These are phyloP conservation scores for Scedosporium dehoogii DNA, from an alignment of 2,329 filamentous ascomycete species.

Conservation along the genomic window DNA sequence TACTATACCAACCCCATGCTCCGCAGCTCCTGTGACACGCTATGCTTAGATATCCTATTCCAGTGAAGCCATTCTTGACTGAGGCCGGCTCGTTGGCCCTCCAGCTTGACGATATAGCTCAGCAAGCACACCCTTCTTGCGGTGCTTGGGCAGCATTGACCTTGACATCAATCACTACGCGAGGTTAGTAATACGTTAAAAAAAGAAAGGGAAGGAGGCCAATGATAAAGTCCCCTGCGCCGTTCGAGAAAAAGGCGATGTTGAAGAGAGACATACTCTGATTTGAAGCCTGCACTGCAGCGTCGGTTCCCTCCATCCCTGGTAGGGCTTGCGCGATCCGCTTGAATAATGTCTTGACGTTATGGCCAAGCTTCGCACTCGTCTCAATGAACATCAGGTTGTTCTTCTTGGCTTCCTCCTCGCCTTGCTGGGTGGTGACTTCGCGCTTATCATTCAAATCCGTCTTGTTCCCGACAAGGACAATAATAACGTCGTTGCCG, in stretches of 20 bases:
- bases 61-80: neutral
- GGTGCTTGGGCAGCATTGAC: conserved; percentile 60
- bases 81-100: neutral
- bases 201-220: neutral
- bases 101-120: neutral
- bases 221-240: neutral
- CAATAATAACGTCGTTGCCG: conserved; percentile 97
- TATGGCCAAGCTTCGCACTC: conserved; percentile 93
- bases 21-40: conserved; percentile 6
- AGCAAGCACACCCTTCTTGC: conserved; percentile 68
- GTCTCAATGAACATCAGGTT: conserved; percentile 99
- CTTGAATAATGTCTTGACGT: conserved; percentile 95
- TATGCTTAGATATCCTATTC: conserved; percentile 9
- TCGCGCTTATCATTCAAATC: conserved; percentile 97
- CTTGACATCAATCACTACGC: conserved; percentile 82
- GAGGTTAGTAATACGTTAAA: conserved; percentile 15
- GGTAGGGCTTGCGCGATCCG: conserved; percentile 96
- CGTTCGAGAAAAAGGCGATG: neutral
- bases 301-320: conserved; percentile 89
- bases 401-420: conserved; percentile 97
- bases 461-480: conserved; percentile 97
- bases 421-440: conserved; percentile 90
- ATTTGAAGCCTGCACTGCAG: conserved; percentile 58
- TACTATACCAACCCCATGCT: conserved; percentile 8
- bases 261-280: conserved; percentile 57